A percentile compares a stretch with the other conserved stretches of the same genome.
Conservation (phyloP, 1,139 yeast genomes). For the Suhomyces taliae region DNA sequence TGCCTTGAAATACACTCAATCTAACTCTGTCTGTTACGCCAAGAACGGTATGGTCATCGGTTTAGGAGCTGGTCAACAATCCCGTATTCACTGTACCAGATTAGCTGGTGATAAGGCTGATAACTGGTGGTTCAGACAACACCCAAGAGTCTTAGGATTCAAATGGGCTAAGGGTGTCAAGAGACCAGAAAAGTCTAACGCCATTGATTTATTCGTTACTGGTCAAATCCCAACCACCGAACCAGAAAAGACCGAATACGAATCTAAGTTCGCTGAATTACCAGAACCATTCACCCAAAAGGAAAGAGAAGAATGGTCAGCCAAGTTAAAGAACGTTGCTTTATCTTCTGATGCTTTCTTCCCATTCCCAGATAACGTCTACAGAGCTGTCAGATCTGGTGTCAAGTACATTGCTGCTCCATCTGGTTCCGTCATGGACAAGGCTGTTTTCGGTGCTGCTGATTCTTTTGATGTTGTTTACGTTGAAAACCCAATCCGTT, state of each 20-base stretch:
- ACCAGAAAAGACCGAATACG: conserved; percentile 92
- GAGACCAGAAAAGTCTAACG: conserved; percentile 98
- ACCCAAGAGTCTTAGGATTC: conserved; percentile 87
- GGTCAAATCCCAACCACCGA: conserved; percentile 88
- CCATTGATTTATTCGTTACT: conserved; percentile 90
- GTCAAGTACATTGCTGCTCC: conserved; percentile 96
- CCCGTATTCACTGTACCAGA: conserved; percentile 98
- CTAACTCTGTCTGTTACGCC: conserved; percentile 97
- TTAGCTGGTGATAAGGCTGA: conserved; percentile 99
- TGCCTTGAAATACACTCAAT: conserved; percentile 95
- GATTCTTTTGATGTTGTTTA: conserved; percentile 84
- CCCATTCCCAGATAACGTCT: conserved; percentile 99
- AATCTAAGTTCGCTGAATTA: conserved; percentile 76
- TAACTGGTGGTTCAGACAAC: conserved; percentile 99
- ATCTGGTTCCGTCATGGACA: conserved; percentile 96
- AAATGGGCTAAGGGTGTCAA: conserved; percentile 98
- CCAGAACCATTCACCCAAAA: conserved; percentile 80
- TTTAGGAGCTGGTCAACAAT: conserved; percentile 98
- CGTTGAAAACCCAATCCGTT: conserved; percentile 92
- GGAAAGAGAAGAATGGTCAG: conserved; percentile 87
- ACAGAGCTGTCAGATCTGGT: conserved; percentile 95
- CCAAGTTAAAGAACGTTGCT: conserved; percentile 79
- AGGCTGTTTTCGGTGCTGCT: conserved; percentile 94
- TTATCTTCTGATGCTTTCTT: conserved; percentile 96
- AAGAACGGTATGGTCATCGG: conserved; percentile 99